phyloP scores from a whole-genome alignment of 768 basidiomycete species.

The Postia placenta region DNA sequence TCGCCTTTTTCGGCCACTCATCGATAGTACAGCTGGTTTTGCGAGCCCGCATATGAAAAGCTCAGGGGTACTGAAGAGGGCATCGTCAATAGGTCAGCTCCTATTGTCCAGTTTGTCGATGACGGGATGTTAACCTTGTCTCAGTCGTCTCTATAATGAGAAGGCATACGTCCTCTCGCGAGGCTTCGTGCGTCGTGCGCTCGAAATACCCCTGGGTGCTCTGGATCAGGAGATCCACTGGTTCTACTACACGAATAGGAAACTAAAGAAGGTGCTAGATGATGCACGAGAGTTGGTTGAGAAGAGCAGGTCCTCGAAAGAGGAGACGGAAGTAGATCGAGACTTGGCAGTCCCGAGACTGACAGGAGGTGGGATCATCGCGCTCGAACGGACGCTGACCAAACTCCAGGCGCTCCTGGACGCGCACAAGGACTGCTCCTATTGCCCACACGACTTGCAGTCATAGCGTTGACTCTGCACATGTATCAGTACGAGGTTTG shows the following conservation, averaged over 20 bases:
- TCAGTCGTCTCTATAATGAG: slow-evolving; percentile 85
- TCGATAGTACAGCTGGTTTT: slow-evolving; percentile 59
- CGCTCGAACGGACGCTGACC: slow-evolving; percentile 65
- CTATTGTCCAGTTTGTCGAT: neutral
- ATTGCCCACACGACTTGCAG: neutral
- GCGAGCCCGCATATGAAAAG: slow-evolving; percentile 92
- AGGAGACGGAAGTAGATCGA: slow-evolving; percentile 23
- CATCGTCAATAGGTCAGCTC: slow-evolving; percentile 67
- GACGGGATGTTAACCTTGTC: neutral
- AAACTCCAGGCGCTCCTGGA: slow-evolving; percentile 49
- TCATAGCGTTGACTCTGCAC: too few species aligned
- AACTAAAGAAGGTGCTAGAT: slow-evolving; percentile 61
- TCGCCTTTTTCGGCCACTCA: neutral
- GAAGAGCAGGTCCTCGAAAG: slow-evolving; percentile 50
- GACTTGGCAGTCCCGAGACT: slow-evolving; percentile 67
- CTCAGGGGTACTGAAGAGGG: slow-evolving; percentile 87
- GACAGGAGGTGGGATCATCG: slow-evolving; percentile 74
- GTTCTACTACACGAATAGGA: slow-evolving; percentile 61
- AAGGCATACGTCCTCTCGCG: slow-evolving; percentile 89
- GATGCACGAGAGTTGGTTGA: slow-evolving; percentile 60
- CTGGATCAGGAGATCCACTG: slow-evolving; percentile 68
- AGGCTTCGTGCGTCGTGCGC: slow-evolving; percentile 84
- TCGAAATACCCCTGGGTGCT: slow-evolving; percentile 69
- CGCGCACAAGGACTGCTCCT: slow-evolving; percentile 4
- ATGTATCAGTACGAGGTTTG: too few species aligned